Base-by-base conservation (phyloP, 2,329 filamentous ascomycete species). In the Pseudocercospora fijiensis region DNA sequence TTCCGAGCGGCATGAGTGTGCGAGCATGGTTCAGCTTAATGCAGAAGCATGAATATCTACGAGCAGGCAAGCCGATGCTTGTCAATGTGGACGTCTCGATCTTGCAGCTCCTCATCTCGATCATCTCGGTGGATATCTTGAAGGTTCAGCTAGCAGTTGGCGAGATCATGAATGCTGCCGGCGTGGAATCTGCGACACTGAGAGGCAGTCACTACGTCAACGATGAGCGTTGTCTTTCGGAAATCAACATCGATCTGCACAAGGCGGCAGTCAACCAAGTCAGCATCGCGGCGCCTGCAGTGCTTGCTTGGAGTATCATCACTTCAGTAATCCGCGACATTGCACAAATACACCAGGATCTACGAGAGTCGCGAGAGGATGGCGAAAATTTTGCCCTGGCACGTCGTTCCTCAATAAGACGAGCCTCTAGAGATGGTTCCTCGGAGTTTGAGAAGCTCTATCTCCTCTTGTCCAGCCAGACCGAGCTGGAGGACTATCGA, bases 241-340 rank as follows among this genome's bases (percentile, higher is more conserved):
- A 85, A 58, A 84, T 89, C n/a, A 82, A 96, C 33, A 78, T 88
- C 24, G 80, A 82, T 61, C 22, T 56, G 28, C 52, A 56, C 27
- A 56, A 28, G 22, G 85, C 87, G 7, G 84, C 86, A 11, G 82
- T 82, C 27, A 74, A 78, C 20, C 83, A 83, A 16, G 81, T 85
- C n/a, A 80, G 82, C 41, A 85, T 86, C 37, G 90, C 90, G 20
- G 87, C 86, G 61, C 91, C 91, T 1, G 86, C 90, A 18, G 84
- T 91, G 20, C 90, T 96, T 69, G 86, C 90, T 2, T 98, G 93
- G 93, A 87, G 88, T 3, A 81, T 94, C 55, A 85, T 96, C 26
- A 81, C 93, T 9, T 85, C 90, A 71, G 83, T 85, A 26, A 86
- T 95, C 79, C 86, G 86, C 27, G 70, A 70, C 56, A 66, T 70